phyloP scores from a whole-genome alignment of 352 stramenopile genomes.

The Phytopythium kandeliae region DNA sequence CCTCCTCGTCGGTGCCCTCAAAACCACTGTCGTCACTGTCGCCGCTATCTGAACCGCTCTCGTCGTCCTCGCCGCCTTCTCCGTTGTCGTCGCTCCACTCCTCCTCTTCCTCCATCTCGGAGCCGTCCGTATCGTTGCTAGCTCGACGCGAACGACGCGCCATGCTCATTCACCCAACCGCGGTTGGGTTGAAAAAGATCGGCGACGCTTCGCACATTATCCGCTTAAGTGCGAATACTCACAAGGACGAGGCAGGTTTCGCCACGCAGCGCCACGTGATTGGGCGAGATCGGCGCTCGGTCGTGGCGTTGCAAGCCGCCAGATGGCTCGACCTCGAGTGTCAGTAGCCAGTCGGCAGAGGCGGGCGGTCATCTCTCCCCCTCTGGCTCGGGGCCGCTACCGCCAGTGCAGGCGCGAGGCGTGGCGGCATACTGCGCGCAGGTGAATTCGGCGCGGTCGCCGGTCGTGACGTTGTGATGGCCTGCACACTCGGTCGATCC shows the following conservation, averaged over 20 bases:
- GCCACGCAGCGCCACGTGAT: slow-evolving; percentile 5
- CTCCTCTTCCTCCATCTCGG: background rate
- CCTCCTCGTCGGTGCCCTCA: slow-evolving; percentile 11
- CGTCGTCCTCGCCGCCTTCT: slow-evolving; percentile 15
- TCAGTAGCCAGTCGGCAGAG: slow-evolving; percentile 1
- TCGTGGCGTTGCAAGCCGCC: background rate
- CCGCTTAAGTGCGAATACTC: background rate
- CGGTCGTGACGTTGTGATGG: slow-evolving; percentile 3
- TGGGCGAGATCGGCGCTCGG: background rate
- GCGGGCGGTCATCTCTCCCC: background rate
- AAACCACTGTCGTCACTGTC: slow-evolving; percentile 7
- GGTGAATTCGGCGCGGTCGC: too few species aligned
- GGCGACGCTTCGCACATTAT: background rate
- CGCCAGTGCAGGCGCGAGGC: slow-evolving; percentile 1
- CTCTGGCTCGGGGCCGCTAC: background rate
- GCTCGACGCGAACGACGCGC: background rate
- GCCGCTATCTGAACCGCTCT: slow-evolving; percentile 4
- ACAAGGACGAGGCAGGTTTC: background rate
- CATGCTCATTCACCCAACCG: slow-evolving; percentile 2
- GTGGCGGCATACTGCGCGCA: background rate
- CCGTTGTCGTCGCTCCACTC: slow-evolving; percentile 8
- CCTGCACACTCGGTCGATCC: background rate
- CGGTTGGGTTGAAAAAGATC: slow-evolving; percentile 4
- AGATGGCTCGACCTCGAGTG: background rate
- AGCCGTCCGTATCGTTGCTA: background rate